These are phyloP conservation scores for Venturia asperata DNA, from an alignment of 2,329 filamentous ascomycete species.

Conservation along the genomic window DNA sequence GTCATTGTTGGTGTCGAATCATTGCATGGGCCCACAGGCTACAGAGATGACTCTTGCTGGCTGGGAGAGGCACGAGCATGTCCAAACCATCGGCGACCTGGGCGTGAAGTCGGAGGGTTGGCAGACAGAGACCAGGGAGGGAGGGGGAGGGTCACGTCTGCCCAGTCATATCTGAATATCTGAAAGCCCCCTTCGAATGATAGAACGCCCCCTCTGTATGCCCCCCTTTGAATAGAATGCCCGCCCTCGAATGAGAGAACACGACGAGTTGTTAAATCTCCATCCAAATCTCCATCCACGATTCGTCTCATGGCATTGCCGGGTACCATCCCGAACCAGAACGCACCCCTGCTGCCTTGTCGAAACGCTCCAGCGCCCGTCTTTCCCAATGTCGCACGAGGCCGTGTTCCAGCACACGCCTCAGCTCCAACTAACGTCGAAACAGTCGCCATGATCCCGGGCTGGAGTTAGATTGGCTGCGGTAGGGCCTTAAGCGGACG, in stretches of 20 bases:
- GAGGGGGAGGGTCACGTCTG: too few species aligned
- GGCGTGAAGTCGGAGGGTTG: too few species aligned
- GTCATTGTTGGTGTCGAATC: not conserved
- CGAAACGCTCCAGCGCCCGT: not conserved
- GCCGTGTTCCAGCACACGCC: not conserved
- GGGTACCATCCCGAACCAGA: slow-evolving; percentile 1
- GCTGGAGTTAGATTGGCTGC: too few species aligned
- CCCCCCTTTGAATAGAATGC: too few species aligned
- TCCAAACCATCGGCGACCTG: too few species aligned
- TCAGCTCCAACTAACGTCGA: slow-evolving; percentile 1
- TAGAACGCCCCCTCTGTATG: too few species aligned
- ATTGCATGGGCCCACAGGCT: not conserved
- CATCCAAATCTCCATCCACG: too few species aligned
- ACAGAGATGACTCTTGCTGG: slow-evolving; percentile 2
- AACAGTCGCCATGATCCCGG: not conserved
- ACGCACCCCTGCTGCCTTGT: not conserved
- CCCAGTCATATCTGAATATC: too few species aligned
- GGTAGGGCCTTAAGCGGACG: too few species aligned
- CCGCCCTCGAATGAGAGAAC: too few species aligned
- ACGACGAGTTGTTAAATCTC: slow-evolving; percentile 8
- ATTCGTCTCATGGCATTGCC: not conserved
- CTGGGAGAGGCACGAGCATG: not conserved
- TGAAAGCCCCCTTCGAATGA: too few species aligned
- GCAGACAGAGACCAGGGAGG: too few species aligned
- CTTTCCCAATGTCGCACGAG: not conserved